Evolutionary conservation across 2,329 filamentous ascomycete genomes (phyloP).

Genomic region (Chlorencoelia australis): DNA sequence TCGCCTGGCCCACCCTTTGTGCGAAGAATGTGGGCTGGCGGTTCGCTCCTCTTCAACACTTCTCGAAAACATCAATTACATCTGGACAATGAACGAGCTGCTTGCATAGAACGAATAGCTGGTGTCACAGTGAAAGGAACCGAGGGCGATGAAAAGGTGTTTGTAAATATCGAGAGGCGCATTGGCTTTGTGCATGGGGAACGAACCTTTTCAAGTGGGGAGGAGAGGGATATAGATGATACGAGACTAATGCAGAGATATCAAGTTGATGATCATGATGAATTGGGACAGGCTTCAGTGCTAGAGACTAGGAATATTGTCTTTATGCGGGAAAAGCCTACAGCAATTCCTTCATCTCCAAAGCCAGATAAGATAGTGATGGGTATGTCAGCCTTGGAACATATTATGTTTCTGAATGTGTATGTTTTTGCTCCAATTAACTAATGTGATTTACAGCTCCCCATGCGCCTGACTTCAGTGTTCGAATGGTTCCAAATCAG

Average conservation of each 20-base stretch:
- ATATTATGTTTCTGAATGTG: too few species aligned
- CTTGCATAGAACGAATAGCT: slow-evolving; percentile 37
- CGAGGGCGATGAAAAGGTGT: slow-evolving; percentile 22
- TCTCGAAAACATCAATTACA: slow-evolving; percentile 12
- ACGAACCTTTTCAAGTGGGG: slow-evolving; percentile 15
- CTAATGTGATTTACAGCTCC: slow-evolving; percentile 9
- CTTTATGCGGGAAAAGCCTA: slow-evolving; percentile 42
- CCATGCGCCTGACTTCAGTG: slow-evolving; percentile 38
- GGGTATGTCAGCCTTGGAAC: slow-evolving; percentile 15
- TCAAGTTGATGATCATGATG: background rate
- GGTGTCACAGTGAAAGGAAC: slow-evolving; percentile 29
- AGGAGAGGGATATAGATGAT: slow-evolving; percentile 1
- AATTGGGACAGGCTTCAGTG: slow-evolving; percentile 26
- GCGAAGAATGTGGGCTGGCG: slow-evolving; percentile 84
- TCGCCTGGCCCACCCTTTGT: slow-evolving; percentile 62
- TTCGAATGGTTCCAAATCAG: slow-evolving; percentile 54
- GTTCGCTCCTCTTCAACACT: slow-evolving; percentile 48
- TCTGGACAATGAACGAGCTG: slow-evolving; percentile 29
- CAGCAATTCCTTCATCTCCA: slow-evolving; percentile 8
- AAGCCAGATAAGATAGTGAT: slow-evolving; percentile 16
- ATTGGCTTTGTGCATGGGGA: slow-evolving; percentile 22
- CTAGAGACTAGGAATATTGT: slow-evolving; percentile 52
- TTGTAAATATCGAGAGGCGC: slow-evolving; percentile 20
- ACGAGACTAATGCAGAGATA: slow-evolving; percentile 1
- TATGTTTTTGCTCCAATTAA: background rate